phyloP scores from a whole-genome alignment of 2,329 filamentous ascomycete species.

The Parasarocladium wereldwijsianum region DNA sequence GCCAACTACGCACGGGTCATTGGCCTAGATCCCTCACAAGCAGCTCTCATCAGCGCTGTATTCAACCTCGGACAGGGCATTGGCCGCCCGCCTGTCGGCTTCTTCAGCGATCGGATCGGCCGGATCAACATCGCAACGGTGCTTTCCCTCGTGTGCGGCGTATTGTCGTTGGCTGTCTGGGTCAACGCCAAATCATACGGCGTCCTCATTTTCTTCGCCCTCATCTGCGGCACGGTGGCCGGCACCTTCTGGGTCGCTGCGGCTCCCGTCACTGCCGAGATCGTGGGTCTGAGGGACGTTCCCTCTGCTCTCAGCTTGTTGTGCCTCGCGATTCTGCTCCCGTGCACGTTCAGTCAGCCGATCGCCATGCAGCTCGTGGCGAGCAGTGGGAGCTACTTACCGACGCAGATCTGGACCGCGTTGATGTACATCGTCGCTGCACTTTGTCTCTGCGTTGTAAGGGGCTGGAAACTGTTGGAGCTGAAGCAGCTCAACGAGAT shows the following conservation, averaged over 20 bases:
- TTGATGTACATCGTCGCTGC: constrained; percentile 42
- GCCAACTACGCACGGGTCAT: constrained; percentile 58
- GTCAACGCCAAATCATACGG: constrained; percentile 48
- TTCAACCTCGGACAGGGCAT: constrained; percentile 54
- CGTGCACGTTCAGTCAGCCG: constrained; percentile 52
- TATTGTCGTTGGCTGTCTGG: constrained; percentile 60
- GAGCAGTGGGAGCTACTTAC: constrained; percentile 30
- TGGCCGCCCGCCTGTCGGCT: constrained; percentile 57
- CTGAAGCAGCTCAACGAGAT: constrained; percentile 16
- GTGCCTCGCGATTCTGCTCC: constrained; percentile 58
- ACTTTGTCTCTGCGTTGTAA: constrained; percentile 16
- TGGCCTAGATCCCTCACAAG: constrained; percentile 51
- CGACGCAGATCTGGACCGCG: constrained; percentile 43
- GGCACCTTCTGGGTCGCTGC: constrained; percentile 60
- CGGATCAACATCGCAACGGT: constrained; percentile 57
- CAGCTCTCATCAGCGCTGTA: constrained; percentile 56
- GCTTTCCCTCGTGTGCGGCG: constrained; percentile 47
- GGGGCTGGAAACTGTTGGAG: constrained; percentile 24
- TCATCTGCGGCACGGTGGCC: constrained; percentile 55
- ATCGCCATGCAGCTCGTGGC: constrained; percentile 42
- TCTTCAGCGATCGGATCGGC: constrained; percentile 55
- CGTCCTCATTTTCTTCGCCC: constrained; percentile 54
- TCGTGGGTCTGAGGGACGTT: constrained; percentile 55
- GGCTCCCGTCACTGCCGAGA: constrained; percentile 56
- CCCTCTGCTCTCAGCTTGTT: constrained; percentile 54